Evolutionary conservation across 1,284 basidiomycete genomes (phyloP), one percentile per base, ranked within the genome.

Genomic region (Ceratobasidium papillatum): DNA sequence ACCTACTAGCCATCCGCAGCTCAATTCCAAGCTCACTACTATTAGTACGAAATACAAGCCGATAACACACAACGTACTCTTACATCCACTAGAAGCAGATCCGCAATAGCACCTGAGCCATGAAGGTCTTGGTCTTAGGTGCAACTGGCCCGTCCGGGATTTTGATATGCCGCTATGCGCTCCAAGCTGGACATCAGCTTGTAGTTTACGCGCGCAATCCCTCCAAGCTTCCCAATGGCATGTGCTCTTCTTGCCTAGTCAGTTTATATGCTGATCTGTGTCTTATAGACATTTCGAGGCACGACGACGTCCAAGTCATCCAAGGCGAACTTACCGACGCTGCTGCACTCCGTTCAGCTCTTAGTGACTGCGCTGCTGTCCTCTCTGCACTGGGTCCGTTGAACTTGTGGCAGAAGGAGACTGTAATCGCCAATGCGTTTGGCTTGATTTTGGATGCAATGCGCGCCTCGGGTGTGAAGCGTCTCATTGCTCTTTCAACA

Each of bases 41-140:
- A n/a, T n/a, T n/a, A n/a, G n/a, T n/a, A n/a, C n/a, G n/a, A n/a
- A n/a, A n/a, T n/a, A n/a, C n/a, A n/a, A n/a, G n/a, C n/a, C n/a
- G n/a, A n/a, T n/a, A n/a, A n/a, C n/a, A n/a, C n/a, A 43, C 41
- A 14, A 43, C 41, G 8, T 43, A 43, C n/a, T n/a, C n/a, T n/a
- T n/a, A n/a, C n/a, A 43, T 43, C 8, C 41, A 43, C 41, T 43
- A 43, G 41, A 14, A 7, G 7, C 41, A 14, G 41, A 7, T 7
- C 8, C 7, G 14, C 14, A 49, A 49, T 17, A 27, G 3, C 27
- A 63, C 14, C 9, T 17, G 3, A 22, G 22, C 11, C 14, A 64
- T 64, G 43, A 64, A 51, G 27, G 9, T 51, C 61, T 45, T 61
- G 9, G 38, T 45, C 25, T n/a, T 63, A 9, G 61, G 61, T 49